phyloP scores from a whole-genome alignment of 73 alveolate species.

The Uronychia binucleata region DNA sequence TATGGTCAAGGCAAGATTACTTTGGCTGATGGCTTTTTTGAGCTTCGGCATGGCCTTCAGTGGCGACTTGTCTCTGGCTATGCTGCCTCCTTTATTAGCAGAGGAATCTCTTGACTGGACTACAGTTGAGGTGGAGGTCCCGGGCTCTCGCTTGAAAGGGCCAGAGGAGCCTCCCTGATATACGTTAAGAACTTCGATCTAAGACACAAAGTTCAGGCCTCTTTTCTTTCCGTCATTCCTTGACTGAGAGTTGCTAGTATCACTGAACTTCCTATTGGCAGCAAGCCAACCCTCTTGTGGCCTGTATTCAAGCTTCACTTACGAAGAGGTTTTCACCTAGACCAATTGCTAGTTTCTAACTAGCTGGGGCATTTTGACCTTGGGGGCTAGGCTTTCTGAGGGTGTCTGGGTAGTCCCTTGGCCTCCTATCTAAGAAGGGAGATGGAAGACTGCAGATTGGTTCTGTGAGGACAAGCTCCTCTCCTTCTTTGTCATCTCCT shows the following conservation, averaged over 20 bases:
- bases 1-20: too few species aligned
- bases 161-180: too few species aligned
- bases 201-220: too few species aligned
- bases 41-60: not conserved
- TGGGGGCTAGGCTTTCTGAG: too few species aligned
- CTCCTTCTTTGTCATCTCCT: not conserved
- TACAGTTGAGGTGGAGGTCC: not conserved
- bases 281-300: not conserved
- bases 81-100: not conserved
- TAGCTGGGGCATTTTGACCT: not conserved
- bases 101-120: not conserved
- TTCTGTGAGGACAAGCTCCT: not conserved
- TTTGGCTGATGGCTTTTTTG: not conserved
- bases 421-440: not conserved
- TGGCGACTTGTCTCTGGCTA: not conserved
- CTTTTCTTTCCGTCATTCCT: too few species aligned
- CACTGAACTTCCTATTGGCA: not conserved
- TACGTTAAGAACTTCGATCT: too few species aligned
- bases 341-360: not conserved
- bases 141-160: not conserved
- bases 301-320: not conserved
- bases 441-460: not conserved
- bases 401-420: too few species aligned
- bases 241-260: not conserved
- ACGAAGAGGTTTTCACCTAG: not conserved